Percentiles rank a stretch among this genome's conserved stretches.
Evolutionary conservation across 768 basidiomycete genomes (phyloP).

Genomic region (Trametes punicea): DNA sequence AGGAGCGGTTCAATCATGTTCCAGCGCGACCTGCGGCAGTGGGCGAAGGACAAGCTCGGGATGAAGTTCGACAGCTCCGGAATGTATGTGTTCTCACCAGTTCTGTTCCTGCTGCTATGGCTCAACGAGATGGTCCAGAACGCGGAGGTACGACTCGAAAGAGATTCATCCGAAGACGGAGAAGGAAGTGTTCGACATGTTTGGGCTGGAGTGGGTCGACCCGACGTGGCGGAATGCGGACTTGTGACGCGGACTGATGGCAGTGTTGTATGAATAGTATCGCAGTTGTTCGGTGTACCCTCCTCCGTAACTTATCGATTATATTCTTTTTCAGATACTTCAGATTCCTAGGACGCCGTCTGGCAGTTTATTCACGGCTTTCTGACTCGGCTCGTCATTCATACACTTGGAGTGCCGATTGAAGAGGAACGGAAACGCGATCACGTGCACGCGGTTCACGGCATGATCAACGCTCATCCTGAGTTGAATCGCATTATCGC

Average conservation of each 20-base stretch:
- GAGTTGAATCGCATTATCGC: too few relatives aligned
- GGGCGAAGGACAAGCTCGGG: slow-evolving; percentile 64
- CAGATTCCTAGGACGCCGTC: too few relatives aligned
- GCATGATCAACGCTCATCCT: too few relatives aligned
- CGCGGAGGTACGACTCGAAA: slow-evolving; percentile 61
- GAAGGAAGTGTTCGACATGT: slow-evolving; percentile 65
- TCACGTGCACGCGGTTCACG: too few relatives aligned
- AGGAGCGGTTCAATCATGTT: slow-evolving; percentile 93
- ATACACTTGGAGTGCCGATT: too few relatives aligned
- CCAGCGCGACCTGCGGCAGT: slow-evolving; percentile 75
- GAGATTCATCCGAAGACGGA: slow-evolving; percentile 60
- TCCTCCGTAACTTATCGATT: too few relatives aligned
- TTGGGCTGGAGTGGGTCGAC: slow-evolving; percentile 68
- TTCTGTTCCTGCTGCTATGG: not conserved
- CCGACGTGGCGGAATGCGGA: slow-evolving; percentile 74
- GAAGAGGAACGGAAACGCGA: too few relatives aligned
- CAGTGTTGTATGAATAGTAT: not conserved
- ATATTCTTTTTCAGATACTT: too few relatives aligned
- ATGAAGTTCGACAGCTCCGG: slow-evolving; percentile 83
- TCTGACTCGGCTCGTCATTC: too few relatives aligned
- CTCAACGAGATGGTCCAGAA: slow-evolving; percentile 21
- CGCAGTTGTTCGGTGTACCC: too few relatives aligned
- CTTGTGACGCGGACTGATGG: not conserved
- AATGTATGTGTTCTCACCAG: slow-evolving; percentile 46
- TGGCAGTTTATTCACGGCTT: too few relatives aligned